phyloP scores from a whole-genome alignment of 1,284 basidiomycete species.

The Sporisorium sorghi region DNA sequence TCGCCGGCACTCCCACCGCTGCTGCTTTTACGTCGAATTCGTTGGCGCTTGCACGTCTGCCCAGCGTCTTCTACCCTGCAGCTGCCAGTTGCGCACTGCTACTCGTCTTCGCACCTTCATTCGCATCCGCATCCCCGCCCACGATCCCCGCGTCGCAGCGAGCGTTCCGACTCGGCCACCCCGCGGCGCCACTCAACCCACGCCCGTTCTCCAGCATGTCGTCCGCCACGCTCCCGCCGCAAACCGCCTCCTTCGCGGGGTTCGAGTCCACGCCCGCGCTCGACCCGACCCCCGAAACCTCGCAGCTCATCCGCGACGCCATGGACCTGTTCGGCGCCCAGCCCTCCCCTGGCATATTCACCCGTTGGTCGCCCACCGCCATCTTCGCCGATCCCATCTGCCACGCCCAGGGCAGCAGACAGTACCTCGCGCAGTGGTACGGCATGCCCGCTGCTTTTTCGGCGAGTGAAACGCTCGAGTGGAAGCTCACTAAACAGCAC shows the following conservation, averaged over 20 bases:
- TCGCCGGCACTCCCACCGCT: background rate
- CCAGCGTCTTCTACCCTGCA: background rate
- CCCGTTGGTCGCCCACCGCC: conserved; percentile 75
- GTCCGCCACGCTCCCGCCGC: conserved; percentile 10
- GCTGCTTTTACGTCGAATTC: background rate
- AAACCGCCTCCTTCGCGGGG: conserved; percentile 6
- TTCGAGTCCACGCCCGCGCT: conserved; percentile 10
- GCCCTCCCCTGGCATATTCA: conserved; percentile 75
- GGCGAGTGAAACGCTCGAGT: conserved; percentile 73
- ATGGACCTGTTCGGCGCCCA: conserved; percentile 74
- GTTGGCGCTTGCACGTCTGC: background rate
- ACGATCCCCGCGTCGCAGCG: conserved; percentile 2
- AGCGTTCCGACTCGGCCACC: conserved; percentile 20
- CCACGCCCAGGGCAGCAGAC: conserved; percentile 18
- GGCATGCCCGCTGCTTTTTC: conserved; percentile 76
- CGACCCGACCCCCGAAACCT: conserved; percentile 6
- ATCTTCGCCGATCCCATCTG: conserved; percentile 73
- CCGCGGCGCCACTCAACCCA: conserved; percentile 2
- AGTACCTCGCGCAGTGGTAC: conserved; percentile 73
- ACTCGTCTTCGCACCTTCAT: background rate
- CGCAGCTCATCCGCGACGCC: conserved; percentile 22
- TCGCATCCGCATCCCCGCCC: background rate
- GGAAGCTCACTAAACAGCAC: conserved; percentile 72
- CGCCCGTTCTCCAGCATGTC: conserved; percentile 25
- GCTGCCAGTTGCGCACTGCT: background rate